A percentile compares a stretch with the other conserved stretches of the same genome.
phyloP scores from a whole-genome alignment of 176 grass and related monocot species.

The maize (Zea mays) region Zm-B73-REFERENCE-NAM-5.0 NC_050099.1:15089001-15089500 shows the following conservation, averaged over 20 bases:
- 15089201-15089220: not conserved
- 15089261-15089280: conserved; percentile 50
- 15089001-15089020: conserved; percentile 7
- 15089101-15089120: conserved; percentile 11
- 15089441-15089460: conserved; percentile 97
- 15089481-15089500: conserved; percentile 89
- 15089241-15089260: not conserved
- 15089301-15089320: conserved; percentile 87
- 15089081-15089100: conserved; percentile 15
- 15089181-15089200: not conserved
- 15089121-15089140: not conserved
- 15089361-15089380: conserved; percentile 99
- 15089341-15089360: conserved; percentile 89
- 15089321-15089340: conserved; percentile 96
- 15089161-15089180: not conserved
- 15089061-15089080: not conserved
- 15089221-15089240: not conserved
- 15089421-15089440: conserved; percentile 86
- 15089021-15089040: conserved; percentile 6
- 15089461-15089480: conserved; percentile 92
- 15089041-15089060: not conserved
- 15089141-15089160: not conserved
- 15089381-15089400: conserved; percentile 69
- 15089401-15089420: conserved; percentile 84
- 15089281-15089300: conserved; percentile 66